Evolutionary conservation across 139 green algal genomes (phyloP), one percentile per base, ranked within the genome.

Genomic region (Auxenochlorella pyrenoidosa): DNA sequence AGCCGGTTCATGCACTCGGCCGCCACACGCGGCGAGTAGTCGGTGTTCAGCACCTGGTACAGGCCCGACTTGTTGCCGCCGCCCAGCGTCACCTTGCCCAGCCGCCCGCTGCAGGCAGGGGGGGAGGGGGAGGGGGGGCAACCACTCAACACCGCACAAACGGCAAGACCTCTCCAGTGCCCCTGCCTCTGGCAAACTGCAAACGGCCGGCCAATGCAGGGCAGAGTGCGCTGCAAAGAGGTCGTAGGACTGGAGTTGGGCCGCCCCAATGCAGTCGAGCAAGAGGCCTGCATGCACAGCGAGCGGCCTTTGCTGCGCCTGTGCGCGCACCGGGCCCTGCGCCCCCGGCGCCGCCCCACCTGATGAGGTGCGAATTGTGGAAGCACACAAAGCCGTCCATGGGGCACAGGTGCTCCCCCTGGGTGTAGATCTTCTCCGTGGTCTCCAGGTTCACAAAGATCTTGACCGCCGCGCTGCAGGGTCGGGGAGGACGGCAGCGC

Each of bases 31-130:
- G 95, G 84, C 0, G 85, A 93, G 91, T 94, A 98, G 90, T 98
- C 95, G 43, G 90, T 88, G 36, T 92, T 93, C 38, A 98, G 92
- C 63, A 92, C 89, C 87, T 96, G 89, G 88, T 99, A 99, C 26
- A 99, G 92, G 18, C 97, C 97, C 21, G 85, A 91, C 93, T 98
- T 99, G 92, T 93, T 96, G 82, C 96, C 97, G 32, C 88, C 90
- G 18, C 97, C 97, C 72, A 99, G 92, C 18, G 97, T 96, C 41
- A 89, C 94, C 91, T 99, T 99, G 88, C 97, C 97, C 40, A 99
- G 89, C 22, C 97, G 94, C 8, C 97, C 98, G 79, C 89, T 84
- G 79, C 78, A 58, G 63, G 63, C 21, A 38, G 63, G 30, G 63
- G 28, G 5, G 63, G 30, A 71, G n/a, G n/a, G n/a, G n/a, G n/a